Conservation (phyloP, 306 rosid genomes). For the Quercus variabilis region DNA sequence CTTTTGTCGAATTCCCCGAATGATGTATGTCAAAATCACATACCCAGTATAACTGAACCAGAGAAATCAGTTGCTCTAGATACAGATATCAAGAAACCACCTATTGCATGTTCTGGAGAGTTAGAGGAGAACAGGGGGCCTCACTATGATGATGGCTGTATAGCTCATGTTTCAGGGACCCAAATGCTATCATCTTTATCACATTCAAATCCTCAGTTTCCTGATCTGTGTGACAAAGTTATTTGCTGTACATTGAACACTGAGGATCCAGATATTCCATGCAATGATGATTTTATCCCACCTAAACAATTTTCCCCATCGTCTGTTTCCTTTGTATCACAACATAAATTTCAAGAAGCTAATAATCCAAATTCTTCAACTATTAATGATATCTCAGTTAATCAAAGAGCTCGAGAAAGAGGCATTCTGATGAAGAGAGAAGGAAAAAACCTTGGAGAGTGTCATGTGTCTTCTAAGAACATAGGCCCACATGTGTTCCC, state of each 20-base stretch:
- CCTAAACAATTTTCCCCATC: slow-evolving; percentile 41
- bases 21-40: slow-evolving; percentile 40
- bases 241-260: slow-evolving; percentile 58
- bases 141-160: slow-evolving; percentile 28
- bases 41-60: slow-evolving; percentile 25
- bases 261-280: slow-evolving; percentile 75
- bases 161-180: slow-evolving; percentile 36
- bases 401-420: slow-evolving; percentile 34
- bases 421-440: slow-evolving; percentile 42
- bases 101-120: slow-evolving; percentile 37
- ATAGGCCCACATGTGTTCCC: slow-evolving; percentile 35
- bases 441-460: slow-evolving; percentile 39
- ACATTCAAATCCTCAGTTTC: slow-evolving; percentile 41
- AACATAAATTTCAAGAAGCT: slow-evolving; percentile 27
- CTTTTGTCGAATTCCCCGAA: slow-evolving; percentile 63
- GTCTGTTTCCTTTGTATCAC: slow-evolving; percentile 21
- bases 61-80: slow-evolving; percentile 35
- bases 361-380: slow-evolving; percentile 37
- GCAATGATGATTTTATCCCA: slow-evolving; percentile 73
- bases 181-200: slow-evolving; percentile 41
- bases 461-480: slow-evolving; percentile 39
- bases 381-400: slow-evolving; percentile 34
- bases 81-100: slow-evolving; percentile 25
- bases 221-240: slow-evolving; percentile 45
- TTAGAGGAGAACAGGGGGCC: slow-evolving; percentile 35